phyloP scores from a whole-genome alignment of 257 asterid genomes.

The Ocimum tenuiflorum region DNA sequence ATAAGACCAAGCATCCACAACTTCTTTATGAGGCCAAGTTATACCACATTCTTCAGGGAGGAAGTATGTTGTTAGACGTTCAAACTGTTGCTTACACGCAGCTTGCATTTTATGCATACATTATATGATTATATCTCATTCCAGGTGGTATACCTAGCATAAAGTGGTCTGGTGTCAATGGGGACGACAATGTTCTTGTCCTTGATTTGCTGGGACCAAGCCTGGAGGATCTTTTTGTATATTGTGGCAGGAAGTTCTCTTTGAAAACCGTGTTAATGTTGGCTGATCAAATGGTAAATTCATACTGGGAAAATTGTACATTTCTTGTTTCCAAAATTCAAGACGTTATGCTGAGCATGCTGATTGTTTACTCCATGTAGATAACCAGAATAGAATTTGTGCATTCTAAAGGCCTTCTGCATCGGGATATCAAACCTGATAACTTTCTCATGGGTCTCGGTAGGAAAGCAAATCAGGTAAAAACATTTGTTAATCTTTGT shows the following conservation, averaged over 20 bases:
- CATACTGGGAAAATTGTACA: constrained; percentile 6
- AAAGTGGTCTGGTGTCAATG: constrained; percentile 90
- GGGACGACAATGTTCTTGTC: constrained; percentile 83
- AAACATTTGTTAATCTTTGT: constrained; percentile 9
- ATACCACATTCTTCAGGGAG: constrained; percentile 85
- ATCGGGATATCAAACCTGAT: constrained; percentile 93
- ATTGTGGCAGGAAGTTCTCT: constrained; percentile 83
- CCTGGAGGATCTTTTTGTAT: constrained; percentile 92
- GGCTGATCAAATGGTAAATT: constrained; percentile 93
- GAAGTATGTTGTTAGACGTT: constrained; percentile 56
- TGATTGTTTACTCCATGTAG: constrained; percentile 33
- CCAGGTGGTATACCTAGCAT: constrained; percentile 85
- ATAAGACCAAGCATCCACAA: constrained; percentile 88
- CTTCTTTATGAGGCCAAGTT: constrained; percentile 89
- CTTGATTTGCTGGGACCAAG: constrained; percentile 89
- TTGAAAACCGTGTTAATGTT: constrained; percentile 82
- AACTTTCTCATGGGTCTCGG: constrained; percentile 98
- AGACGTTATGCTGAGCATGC: not conserved
- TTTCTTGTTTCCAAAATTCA: constrained; percentile 9
- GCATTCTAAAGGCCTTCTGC: constrained; percentile 89
- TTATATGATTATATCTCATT: constrained; percentile 2
- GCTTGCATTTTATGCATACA: constrained; percentile 19
- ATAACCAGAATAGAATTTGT: constrained; percentile 77
- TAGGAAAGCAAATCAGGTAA: constrained; percentile 93
- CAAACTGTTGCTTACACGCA: constrained; percentile 12